Evolutionary conservation across 2,329 filamentous ascomycete species (phyloP).

Genomic region (Hyphodiscus sp.): DNA sequence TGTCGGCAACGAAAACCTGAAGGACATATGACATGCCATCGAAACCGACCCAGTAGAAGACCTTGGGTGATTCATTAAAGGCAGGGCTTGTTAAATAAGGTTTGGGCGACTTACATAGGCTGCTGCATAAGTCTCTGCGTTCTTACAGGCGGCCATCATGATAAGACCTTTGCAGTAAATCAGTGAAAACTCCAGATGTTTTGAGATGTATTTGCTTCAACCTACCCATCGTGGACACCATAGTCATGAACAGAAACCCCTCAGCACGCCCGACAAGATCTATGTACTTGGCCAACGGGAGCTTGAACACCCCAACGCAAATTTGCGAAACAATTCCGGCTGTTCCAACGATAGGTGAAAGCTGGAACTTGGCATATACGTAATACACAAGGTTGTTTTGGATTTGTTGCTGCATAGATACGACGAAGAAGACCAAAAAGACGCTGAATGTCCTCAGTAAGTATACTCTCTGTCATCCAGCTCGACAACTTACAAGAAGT

Average conservation of each 20-base stretch:
- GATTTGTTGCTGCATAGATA: not conserved
- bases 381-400: not conserved
- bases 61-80: conserved; percentile 21
- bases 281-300: not conserved
- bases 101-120: not conserved
- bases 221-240: not conserved
- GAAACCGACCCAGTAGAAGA: conserved; percentile 60
- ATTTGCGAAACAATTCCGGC: not conserved
- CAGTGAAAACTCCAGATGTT: not conserved
- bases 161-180: conserved; percentile 37
- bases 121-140: conserved; percentile 52
- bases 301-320: not conserved
- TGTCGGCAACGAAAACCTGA: conserved; percentile 56
- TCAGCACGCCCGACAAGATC: not conserved
- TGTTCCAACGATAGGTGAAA: not conserved
- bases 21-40: conserved; percentile 32
- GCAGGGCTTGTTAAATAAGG: too few species aligned
- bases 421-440: not conserved
- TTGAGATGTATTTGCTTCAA: not conserved
- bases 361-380: not conserved
- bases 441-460: not conserved
- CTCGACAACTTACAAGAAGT: not conserved
- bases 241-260: not conserved
- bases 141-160: conserved; percentile 56
- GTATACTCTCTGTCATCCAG: not conserved